Evolutionary conservation across 441 rosid species (phyloP).

Genomic region (Populus trichocarpa): DNA sequence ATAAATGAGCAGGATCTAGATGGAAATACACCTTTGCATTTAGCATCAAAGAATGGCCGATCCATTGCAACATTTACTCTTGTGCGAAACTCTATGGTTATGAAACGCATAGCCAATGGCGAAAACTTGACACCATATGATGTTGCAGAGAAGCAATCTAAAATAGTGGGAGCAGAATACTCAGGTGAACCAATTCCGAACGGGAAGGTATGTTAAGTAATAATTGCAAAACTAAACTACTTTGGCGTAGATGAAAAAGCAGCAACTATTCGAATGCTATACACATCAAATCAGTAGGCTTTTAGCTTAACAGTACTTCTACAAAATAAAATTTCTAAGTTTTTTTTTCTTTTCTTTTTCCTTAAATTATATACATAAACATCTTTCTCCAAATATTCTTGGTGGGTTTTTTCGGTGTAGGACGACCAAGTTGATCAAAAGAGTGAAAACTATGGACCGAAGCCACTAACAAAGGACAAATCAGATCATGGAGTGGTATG

Average conservation of each 20-base stretch:
- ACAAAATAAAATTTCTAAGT: too few relatives aligned
- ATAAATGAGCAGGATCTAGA: slow-evolving; percentile 15
- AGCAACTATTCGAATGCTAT: too few relatives aligned
- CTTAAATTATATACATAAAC: too few relatives aligned
- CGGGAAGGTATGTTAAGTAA: background rate
- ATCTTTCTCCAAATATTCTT: background rate
- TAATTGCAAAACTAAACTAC: background rate
- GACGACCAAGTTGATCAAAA: background rate
- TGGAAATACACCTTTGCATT: slow-evolving; percentile 34
- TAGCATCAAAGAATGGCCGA: slow-evolving; percentile 14
- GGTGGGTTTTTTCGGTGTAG: background rate
- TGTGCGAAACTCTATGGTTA: background rate
- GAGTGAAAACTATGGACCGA: background rate
- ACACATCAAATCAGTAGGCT: background rate
- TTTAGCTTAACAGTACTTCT: background rate
- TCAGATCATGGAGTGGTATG: background rate
- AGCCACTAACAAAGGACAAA: background rate
- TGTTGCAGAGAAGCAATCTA: background rate
- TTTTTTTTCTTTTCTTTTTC: too few relatives aligned
- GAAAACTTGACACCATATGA: slow-evolving; percentile 14
- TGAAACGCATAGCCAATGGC: background rate
- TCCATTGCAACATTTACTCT: background rate
- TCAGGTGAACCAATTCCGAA: background rate
- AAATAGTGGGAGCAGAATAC: background rate
- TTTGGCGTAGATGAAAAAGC: too few relatives aligned